Evolutionary conservation across 495 filamentous ascomycete genomes (phyloP).

Genomic region (Penicillium alfredii): DNA sequence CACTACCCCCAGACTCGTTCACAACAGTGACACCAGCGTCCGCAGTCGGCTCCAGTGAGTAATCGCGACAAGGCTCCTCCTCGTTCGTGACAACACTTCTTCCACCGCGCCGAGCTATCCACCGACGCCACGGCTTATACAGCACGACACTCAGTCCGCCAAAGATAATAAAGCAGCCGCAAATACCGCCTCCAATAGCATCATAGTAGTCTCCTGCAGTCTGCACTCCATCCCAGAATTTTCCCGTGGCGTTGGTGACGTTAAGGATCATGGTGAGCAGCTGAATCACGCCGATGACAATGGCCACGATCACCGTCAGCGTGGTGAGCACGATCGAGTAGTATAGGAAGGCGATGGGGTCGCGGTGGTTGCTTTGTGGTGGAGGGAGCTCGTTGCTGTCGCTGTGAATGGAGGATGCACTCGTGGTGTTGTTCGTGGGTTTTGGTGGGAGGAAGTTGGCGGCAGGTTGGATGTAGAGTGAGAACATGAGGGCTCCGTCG

Average conservation of each 20-base stretch:
- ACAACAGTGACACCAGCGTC: background rate
- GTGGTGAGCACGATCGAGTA: slow-evolving; percentile 87
- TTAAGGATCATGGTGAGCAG: slow-evolving; percentile 69
- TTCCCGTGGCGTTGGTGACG: slow-evolving; percentile 63
- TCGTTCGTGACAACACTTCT: slow-evolving; percentile 19
- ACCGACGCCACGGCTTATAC: slow-evolving; percentile 71
- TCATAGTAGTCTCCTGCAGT: slow-evolving; percentile 76
- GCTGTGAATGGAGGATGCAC: slow-evolving; percentile 9
- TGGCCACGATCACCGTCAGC: slow-evolving; percentile 81
- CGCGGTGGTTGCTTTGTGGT: slow-evolving; percentile 44
- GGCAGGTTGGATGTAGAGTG: slow-evolving; percentile 68
- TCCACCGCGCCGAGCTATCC: slow-evolving; percentile 45
- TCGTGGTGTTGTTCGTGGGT: slow-evolving; percentile 10
- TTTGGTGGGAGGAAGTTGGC: slow-evolving; percentile 41
- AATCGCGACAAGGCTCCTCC: slow-evolving; percentile 22
- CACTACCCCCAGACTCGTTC: background rate
- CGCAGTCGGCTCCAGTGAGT: too few species aligned
- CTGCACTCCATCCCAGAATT: slow-evolving; percentile 82
- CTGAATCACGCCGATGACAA: slow-evolving; percentile 81
- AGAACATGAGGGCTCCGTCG: slow-evolving; percentile 93
- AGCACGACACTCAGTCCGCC: slow-evolving; percentile 63
- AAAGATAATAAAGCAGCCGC: slow-evolving; percentile 72
- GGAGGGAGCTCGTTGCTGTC: slow-evolving; percentile 21
- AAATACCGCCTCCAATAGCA: slow-evolving; percentile 79
- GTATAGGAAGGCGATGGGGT: slow-evolving; percentile 82